Percentiles rank a stretch among this genome's conserved stretches.
Evolutionary conservation across 1,284 basidiomycete genomes (phyloP).

Genomic region (Malassezia psittaci): DNA sequence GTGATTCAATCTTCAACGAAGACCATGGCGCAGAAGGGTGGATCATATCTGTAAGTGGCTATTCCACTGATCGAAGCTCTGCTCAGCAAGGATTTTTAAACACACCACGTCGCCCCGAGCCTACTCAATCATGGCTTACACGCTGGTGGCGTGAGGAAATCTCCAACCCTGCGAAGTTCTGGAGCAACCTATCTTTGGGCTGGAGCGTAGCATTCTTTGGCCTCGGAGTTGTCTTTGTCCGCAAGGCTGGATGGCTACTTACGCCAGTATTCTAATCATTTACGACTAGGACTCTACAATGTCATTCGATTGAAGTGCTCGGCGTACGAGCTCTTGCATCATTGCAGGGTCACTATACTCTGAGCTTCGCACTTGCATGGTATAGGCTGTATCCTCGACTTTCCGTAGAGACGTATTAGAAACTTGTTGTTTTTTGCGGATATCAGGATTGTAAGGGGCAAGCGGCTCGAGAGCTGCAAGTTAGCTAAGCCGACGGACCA

Average conservation of each 20-base stretch:
- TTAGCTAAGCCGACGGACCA: conserved; percentile 1
- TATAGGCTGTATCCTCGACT: conserved; percentile 63
- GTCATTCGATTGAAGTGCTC: conserved; percentile 7
- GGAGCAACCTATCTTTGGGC: conserved; percentile 34
- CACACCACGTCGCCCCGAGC: background rate
- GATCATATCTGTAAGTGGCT: conserved; percentile 16
- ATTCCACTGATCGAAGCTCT: conserved; percentile 2
- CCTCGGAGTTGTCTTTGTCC: conserved; percentile 29
- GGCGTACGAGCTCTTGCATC: conserved; percentile 12
- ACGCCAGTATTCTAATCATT: conserved; percentile 30
- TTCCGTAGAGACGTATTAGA: conserved; percentile 77
- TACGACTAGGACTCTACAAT: background rate
- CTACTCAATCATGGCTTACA: conserved; percentile 9
- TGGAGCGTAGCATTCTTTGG: conserved; percentile 39
- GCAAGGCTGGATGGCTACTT: conserved; percentile 34
- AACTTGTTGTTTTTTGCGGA: conserved; percentile 77
- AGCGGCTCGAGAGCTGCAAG: conserved; percentile 64
- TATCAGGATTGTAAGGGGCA: conserved; percentile 60
- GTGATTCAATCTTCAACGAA: conserved; percentile 5
- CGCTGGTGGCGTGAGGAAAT: conserved; percentile 24
- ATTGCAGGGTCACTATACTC: conserved; percentile 14
- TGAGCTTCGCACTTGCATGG: conserved; percentile 12
- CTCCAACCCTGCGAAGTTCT: conserved; percentile 34
- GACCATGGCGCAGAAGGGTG: conserved; percentile 13
- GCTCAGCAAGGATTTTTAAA: conserved; percentile 18